Conservation (phyloP, 2,329 filamentous ascomycete species). For the Aureobasidium subglaciale region DNA sequence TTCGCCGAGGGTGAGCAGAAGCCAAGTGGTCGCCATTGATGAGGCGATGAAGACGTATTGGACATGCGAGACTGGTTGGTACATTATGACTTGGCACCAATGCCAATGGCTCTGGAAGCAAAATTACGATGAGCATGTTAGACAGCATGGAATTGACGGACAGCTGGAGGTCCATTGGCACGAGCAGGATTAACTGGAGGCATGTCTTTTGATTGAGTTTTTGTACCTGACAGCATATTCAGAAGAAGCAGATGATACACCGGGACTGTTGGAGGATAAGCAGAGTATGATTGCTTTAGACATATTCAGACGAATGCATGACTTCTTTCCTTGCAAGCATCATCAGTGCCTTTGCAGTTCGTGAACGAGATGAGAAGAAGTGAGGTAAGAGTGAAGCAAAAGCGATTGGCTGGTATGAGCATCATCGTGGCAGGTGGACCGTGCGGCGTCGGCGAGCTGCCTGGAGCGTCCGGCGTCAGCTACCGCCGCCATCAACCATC, state of each 20-base stretch:
- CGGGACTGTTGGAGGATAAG: slow-evolving; percentile 8
- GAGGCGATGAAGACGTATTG: neutral
- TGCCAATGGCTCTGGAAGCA: neutral
- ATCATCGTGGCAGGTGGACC: slow-evolving; percentile 8
- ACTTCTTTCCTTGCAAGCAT: neutral
- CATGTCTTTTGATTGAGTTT: slow-evolving; percentile 9
- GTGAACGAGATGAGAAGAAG: neutral
- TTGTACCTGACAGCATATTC: slow-evolving; percentile 7
- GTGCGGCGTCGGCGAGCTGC: slow-evolving; percentile 11
- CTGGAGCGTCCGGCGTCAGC: slow-evolving; percentile 5
- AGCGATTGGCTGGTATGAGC: neutral
- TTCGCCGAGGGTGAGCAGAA: slow-evolving; percentile 17
- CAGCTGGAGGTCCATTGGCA: neutral
- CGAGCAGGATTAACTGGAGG: slow-evolving; percentile 6
- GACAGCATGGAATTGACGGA: neutral
- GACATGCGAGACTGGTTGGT: neutral
- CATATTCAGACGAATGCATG: slow-evolving; percentile 12
- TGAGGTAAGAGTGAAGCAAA: neutral
- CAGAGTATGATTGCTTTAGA: slow-evolving; percentile 10
- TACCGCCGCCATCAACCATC: slow-evolving; percentile 3
- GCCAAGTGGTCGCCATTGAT: slow-evolving; percentile 8
- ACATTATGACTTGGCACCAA: neutral
- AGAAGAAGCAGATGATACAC: neutral
- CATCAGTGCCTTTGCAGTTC: neutral
- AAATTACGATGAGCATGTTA: neutral